Evolutionary conservation across 768 basidiomycete genomes (phyloP), one percentile per base, ranked within the genome.

Genomic region (Suillus clintonianus): DNA sequence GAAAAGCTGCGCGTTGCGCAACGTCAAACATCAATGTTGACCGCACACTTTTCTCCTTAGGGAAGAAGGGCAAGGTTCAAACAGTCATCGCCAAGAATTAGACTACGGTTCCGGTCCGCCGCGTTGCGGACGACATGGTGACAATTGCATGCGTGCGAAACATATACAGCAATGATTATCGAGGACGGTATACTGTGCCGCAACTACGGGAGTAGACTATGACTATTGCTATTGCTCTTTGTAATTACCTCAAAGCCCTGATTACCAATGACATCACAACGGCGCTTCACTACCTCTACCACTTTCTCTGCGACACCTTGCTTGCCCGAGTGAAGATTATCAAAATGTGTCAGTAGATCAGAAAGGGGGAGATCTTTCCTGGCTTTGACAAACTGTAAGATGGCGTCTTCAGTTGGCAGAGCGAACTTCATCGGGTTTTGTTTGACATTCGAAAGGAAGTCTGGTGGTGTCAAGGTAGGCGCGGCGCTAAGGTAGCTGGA

Each of bases 321-420:
- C 71, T 85, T 84, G 30, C 76, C 74, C 48, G 68, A 67, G 39
- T 65, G 27, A 43, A 77, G 24, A 19, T 19, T 22, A 34, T 69
- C 68, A 73, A 77, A 62, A 11, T 67, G 55, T 17, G 61, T 65
- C 37, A 76, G 69, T 22, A 76, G 37, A 34, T 42, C 54, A 9
- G 72, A 57, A 43, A 76, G 67, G 7, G 67, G 37, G 24, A 67
- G 83, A 77, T 60, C 95, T 89, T 65, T 76, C 59, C 61, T 62
- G 62, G 68, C 71, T 5, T 58, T 81, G 47, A 98, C 88, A 45
- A 89, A 75, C 19, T 81, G 76, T 51, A 84, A 80, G 66, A 99
- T 88, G 67, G 89, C 87, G 48, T 80, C 76, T 74, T 99, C 95
- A 15, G 88, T 86, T 1, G 95, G 97, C 53, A 99, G 80, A 60